Evolutionary conservation across 371 early-diverging fungal species (phyloP), one percentile per base, ranked within the genome.

Genomic region (Mortierella sp.): DNA sequence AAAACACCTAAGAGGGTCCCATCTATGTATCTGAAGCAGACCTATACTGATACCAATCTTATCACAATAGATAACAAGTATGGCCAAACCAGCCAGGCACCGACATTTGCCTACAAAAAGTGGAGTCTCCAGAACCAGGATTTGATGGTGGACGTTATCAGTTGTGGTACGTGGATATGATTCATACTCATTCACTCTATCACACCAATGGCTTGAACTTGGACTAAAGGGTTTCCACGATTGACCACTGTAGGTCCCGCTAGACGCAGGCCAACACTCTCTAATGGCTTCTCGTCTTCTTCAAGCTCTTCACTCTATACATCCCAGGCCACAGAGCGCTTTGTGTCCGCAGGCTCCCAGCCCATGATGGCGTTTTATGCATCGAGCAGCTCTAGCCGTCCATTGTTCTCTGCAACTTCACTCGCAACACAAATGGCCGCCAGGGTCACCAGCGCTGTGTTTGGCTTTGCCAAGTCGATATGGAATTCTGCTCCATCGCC

Each of bases 391-490:
- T 70, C 85, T 1, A 81, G 80, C 19, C 81, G 84, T 1, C 85
- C 85, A 1, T 51, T 87, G 14, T 81, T 84, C 64, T 87, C 89
- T 0, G 84, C 87, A 2, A 83, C 84, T 1, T 83, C 87, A 2
- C 83, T 87, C 78, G 89, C 87, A 6, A 84, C 82, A 4, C 85
- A 85, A 47, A 80, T 87, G 34, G 84, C 86, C 0, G 83, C 85
- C 10, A 73, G 83, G 7, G 86, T 89, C 0, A 77, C 89, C 0
- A 82, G 79, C 14, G 87, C 89, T 0, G 84, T 89, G 0, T 83
- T 86, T 66, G 86, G 87, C 1, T 81, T 86, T 60, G 89, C 89
- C 17, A 85, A 84, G 46, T 86, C 88, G 34, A 86, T 86, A 83
- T 87, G 85, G 87, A 67, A 67, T n/a, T 57, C 60, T 25, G 52